Percentiles rank a stretch among this genome's conserved stretches.
Evolutionary conservation across 257 asterid genomes (phyloP).

Genomic region (Solanum bukasovii): DNA sequence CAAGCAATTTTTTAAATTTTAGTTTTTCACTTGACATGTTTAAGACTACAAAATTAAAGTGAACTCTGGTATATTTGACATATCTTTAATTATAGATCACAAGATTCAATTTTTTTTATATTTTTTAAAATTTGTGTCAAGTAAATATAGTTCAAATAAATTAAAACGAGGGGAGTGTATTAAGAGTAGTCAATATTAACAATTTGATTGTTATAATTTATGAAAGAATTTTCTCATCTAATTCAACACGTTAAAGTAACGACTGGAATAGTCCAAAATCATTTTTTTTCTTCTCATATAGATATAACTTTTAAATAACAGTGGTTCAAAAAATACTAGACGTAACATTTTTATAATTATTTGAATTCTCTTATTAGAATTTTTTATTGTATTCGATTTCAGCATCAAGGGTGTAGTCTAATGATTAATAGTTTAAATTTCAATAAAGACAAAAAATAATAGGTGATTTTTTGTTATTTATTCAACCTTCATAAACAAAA

Average conservation of each 20-base stretch:
- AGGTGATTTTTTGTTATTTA: fast-evolving
- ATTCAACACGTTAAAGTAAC: not conserved
- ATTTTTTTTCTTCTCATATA: not conserved
- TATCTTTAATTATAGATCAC: no score
- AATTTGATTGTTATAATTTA: not conserved
- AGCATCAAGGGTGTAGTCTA: not conserved
- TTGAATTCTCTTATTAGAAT: not conserved
- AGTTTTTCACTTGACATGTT: no score
- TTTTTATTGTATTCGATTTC: not conserved
- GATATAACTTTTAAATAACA: not conserved
- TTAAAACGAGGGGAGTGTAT: not conserved
- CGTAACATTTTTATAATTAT: not conserved
- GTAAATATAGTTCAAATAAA: no score
- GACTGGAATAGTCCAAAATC: not conserved
- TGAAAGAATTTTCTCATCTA: not conserved
- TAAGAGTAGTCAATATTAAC: not conserved
- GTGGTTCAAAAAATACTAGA: not conserved
- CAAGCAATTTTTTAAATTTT: no score
- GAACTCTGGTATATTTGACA: no score
- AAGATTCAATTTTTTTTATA: no score
- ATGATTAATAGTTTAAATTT: not conserved
- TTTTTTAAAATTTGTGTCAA: not conserved
- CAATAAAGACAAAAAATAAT: fast-evolving
- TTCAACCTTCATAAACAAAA: fast-evolving
- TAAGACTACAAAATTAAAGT: no score